These are phyloP conservation scores for Phanerochaete carnosa DNA, from an alignment of 768 basidiomycete species.

Conservation along the genomic window DNA sequence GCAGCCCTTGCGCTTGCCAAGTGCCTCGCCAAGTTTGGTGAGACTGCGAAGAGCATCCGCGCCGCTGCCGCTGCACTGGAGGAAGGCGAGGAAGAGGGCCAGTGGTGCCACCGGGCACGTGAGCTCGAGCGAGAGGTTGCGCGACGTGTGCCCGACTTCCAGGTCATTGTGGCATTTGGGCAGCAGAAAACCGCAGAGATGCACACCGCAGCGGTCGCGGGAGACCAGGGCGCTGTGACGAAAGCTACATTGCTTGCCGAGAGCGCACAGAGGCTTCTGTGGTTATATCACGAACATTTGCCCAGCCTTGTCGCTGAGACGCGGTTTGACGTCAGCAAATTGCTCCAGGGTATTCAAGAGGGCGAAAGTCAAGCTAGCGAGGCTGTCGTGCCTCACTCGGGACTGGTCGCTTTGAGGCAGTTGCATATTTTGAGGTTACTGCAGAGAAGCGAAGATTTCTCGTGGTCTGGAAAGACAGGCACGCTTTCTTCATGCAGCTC, in stretches of 20 bases:
- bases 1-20: constrained; percentile 76
- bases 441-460: constrained; percentile 75
- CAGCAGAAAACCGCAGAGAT: constrained; percentile 39
- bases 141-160: constrained; percentile 79
- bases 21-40: constrained; percentile 67
- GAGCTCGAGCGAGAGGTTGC: constrained; percentile 79
- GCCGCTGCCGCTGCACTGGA: constrained; percentile 46
- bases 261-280: constrained; percentile 74
- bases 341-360: constrained; percentile 50
- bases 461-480: constrained; percentile 76
- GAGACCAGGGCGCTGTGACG: constrained; percentile 26
- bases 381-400: constrained; percentile 25
- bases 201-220: neutral
- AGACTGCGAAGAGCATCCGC: constrained; percentile 54
- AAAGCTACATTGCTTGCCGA: constrained; percentile 70
- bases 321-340: constrained; percentile 82
- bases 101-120: constrained; percentile 62
- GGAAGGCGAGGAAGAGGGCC: constrained; percentile 44
- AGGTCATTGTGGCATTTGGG: constrained; percentile 80
- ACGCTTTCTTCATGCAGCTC: neutral
- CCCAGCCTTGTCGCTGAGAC: constrained; percentile 74
- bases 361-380: constrained; percentile 18
- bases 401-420: constrained; percentile 59
- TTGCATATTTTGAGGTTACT: constrained; percentile 76
- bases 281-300: constrained; percentile 79